Evolutionary conservation across 1,284 basidiomycete genomes (phyloP), one percentile per base, ranked within the genome.

Genomic region (Ganoderma sinense): DNA sequence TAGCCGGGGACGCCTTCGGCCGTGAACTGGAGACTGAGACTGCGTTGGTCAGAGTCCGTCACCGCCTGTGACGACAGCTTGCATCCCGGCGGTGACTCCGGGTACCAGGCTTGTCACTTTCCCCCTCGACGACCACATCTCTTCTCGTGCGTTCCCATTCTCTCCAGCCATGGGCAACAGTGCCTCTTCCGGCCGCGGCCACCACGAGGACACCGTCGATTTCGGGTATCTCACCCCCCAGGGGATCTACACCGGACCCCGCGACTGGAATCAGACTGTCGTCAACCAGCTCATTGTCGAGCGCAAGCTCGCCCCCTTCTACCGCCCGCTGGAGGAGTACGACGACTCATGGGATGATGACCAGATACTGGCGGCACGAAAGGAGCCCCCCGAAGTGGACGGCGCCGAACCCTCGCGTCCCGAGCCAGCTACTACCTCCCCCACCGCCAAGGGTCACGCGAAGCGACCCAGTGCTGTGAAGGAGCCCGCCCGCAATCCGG

Each of bases 251-350:
- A 93, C 94, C 14, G 94, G 94, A 53, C 84, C 88, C 48, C 88
- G 90, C 78, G 97, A 99, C 82, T 99, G 97, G 91, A 94, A 95
- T 79, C 94, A 97, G 76, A 82, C 89, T 69, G 84, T 95, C 70
- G 97, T 98, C 70, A 92, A 94, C 65, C 90, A 94, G 78, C 88
- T 96, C 78, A 97, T 99, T 81, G 85, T 93, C 76, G 91, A 94
- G 72, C 92, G 96, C 78, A 92, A 89, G 77, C 88, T 99, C 33
- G 96, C 97, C 0, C 98, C 98, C 0, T 99, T 99, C 84, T 99
- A 98, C 82, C 89, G 95, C 58, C 97, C 97, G 4, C 86, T 98
- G 39, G 97, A 99, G 77, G 97, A 99, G 74, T 98, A 94, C 78
- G 92, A 94, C 39, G 91, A 94, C 16, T 87, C 88, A 67, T 97